Percentiles rank a stretch among this genome's conserved stretches.
These are phyloP conservation scores for Rhytidiadelphus loreus DNA, from an alignment of 225 moss, liverwort and hornwort species.

Conservation along the genomic window DNA sequence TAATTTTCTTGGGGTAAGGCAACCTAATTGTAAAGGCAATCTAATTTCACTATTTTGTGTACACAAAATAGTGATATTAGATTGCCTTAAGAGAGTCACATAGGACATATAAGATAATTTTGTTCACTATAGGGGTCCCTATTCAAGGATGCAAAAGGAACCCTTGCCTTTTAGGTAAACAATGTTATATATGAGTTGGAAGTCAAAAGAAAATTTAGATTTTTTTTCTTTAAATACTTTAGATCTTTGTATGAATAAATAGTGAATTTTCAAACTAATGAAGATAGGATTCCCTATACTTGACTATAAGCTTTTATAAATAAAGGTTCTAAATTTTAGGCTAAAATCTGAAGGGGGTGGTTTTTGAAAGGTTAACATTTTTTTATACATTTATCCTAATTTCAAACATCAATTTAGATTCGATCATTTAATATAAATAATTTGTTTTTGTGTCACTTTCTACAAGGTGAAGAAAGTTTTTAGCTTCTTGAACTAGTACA, in stretches of 20 bases:
- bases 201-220: neutral
- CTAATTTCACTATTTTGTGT: too few species aligned
- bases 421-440: neutral
- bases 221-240: accelerated
- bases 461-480: neutral
- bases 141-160: accelerated
- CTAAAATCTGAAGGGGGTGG: accelerated
- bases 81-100: too few species aligned
- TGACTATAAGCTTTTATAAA: neutral
- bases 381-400: neutral
- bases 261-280: neutral
- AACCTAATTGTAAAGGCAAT: too few species aligned
- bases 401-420: neutral
- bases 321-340: neutral
- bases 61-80: too few species aligned
- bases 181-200: neutral
- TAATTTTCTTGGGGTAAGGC: too few species aligned
- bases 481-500: neutral
- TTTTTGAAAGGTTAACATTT: neutral
- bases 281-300: accelerated
- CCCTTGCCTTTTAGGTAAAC: accelerated
- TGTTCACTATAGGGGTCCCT: accelerated
- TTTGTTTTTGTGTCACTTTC: neutral
- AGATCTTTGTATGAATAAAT: neutral
- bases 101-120: neutral